Evolutionary conservation across 2,329 filamentous ascomycete species (phyloP), one percentile per base, ranked within the genome.

Genomic region (Calonectria montana): DNA sequence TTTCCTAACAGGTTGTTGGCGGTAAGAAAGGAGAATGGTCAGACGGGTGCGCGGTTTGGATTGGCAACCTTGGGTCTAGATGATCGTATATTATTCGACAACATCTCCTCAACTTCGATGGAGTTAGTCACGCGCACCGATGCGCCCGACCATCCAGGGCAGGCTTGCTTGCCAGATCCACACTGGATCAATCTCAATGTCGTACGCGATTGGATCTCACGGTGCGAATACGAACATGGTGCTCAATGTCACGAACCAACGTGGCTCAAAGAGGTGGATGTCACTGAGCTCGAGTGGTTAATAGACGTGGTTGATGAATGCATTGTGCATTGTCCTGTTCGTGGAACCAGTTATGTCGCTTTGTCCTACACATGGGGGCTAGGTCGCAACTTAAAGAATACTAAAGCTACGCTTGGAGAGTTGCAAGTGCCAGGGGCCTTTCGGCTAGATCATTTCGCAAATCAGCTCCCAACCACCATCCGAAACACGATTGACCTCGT

Each of bases 291-390:
- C 12, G 68, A 71, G 18, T 71, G 57, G 57, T 59, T 73, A 9
- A 70, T 73, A 0, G 71, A 73, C 10, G 71, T 73, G 3, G 29
- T 65, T n/a, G 35, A 73, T 6, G 21, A 59, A 1, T 73, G 71
- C 29, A 67, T 71, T 2, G 68, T 73, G n/a, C 18, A 47, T 29
- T 57, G 64, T 16, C 71, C 64, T 9, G 13, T n/a, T 10, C 41
- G 55, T 1, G 68, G 65, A 10, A 67, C 59, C 37, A 31, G 9
- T 1, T 73, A 73, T 13, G 59, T 71, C 18, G 64, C 69, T 25
- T 65, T 73, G 45, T 73, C 69, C 16, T 73, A 73, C 35, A 73
- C 71, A 0, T 73, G 71, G 68, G 69, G 71, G 37, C 65, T 69
- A 5, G 69, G 68, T 1, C 39, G 50, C 3, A 71, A 73, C 21